Evolutionary conservation across 306 rosid genomes (phyloP).

Genomic region (Cucurbita maxima): DNA sequence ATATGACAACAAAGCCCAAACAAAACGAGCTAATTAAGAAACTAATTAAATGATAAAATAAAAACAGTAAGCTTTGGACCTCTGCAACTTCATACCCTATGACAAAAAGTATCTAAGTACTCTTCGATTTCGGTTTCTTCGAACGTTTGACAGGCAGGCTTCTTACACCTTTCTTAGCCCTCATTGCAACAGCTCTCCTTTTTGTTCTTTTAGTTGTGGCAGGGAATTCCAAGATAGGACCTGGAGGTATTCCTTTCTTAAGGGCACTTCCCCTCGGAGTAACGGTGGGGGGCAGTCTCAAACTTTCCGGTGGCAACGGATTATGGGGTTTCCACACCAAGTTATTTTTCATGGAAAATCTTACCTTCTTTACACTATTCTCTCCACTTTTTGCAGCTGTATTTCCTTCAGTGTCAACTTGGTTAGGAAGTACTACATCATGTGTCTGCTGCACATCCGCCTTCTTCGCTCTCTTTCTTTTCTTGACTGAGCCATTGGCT

Average conservation of each 20-base stretch:
- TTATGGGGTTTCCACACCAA: conserved; percentile 88
- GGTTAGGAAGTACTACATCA: conserved; percentile 15
- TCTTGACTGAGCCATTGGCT: conserved; percentile 29
- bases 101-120: neutral
- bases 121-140: conserved; percentile 45
- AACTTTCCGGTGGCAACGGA: conserved; percentile 82
- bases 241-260: conserved; percentile 89
- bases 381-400: conserved; percentile 41
- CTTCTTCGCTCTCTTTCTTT: conserved; percentile 70
- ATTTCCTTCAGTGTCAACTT: conserved; percentile 27
- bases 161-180: conserved; percentile 44
- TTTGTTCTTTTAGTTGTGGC: conserved; percentile 34
- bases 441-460: conserved; percentile 20
- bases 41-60: neutral
- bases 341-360: conserved; percentile 81
- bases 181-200: conserved; percentile 27
- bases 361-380: conserved; percentile 66
- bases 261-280: conserved; percentile 99
- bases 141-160: conserved; percentile 44
- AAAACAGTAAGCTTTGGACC: neutral
- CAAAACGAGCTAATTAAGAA: neutral
- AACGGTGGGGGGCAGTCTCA: conserved; percentile 86
- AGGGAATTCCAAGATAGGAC: conserved; percentile 75
- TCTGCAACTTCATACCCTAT: conserved; percentile 2
- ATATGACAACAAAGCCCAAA: conserved; percentile 3